A percentile compares a stretch with the other conserved stretches of the same genome.
Conservation (phyloP, 2,329 filamentous ascomycete species). For the Pseudogymnoascus sp. region DNA sequence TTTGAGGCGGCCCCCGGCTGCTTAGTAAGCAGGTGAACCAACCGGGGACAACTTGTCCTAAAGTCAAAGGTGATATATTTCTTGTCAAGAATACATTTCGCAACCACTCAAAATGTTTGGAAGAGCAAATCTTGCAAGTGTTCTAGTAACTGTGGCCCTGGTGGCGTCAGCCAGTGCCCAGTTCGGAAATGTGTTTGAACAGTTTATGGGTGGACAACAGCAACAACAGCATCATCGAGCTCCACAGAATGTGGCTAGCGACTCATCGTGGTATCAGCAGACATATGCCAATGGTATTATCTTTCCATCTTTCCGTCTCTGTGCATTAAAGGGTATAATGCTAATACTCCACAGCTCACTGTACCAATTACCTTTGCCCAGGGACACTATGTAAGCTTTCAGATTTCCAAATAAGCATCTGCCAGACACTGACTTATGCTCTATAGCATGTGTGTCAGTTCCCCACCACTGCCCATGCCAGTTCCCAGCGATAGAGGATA, state of each 20-base stretch:
- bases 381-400: conserved; percentile 58
- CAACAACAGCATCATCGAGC: conserved; percentile 55
- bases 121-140: conserved; percentile 26
- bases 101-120: conserved; percentile 2
- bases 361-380: conserved; percentile 89
- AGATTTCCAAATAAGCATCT: not conserved
- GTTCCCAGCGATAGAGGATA: conserved; percentile 69
- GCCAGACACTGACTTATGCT: not conserved
- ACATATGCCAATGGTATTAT: conserved; percentile 58
- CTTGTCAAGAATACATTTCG: not conserved
- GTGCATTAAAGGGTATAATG: conserved; percentile 2
- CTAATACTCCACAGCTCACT: conserved; percentile 53
- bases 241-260: conserved; percentile 75
- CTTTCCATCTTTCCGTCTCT: not conserved
- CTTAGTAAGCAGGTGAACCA: not conserved
- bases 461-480: conserved; percentile 95
- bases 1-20: conserved; percentile 3
- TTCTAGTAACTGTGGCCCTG: conserved; percentile 47
- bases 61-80: not conserved
- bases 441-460: conserved; percentile 77
- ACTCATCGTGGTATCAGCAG: conserved; percentile 70
- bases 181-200: conserved; percentile 88
- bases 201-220: conserved; percentile 67
- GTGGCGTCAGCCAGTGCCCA: conserved; percentile 60
- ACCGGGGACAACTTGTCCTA: conserved; percentile 4